Conservation (phyloP, 192 early-diverging fungal species). For the Podila minutissima region DNA sequence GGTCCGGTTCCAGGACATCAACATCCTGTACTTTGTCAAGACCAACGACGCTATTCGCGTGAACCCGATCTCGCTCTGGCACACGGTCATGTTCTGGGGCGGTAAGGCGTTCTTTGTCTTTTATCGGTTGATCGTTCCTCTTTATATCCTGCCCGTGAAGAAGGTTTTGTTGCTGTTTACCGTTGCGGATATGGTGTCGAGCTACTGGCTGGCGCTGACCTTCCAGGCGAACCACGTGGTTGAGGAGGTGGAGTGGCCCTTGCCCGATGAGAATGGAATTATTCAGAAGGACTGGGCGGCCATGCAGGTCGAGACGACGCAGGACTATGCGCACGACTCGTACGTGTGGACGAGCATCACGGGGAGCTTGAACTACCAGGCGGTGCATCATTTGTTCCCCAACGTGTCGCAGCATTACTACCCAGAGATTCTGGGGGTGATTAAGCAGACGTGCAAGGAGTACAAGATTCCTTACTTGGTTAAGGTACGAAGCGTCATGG, state of each 20-base stretch:
- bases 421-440: slow-evolving; percentile 57
- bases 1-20: slow-evolving; percentile 61
- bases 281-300: slow-evolving; percentile 65
- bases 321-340: slow-evolving; percentile 66
- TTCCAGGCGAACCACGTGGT: slow-evolving; percentile 73
- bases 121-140: slow-evolving; percentile 58
- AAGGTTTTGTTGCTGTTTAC: slow-evolving; percentile 56
- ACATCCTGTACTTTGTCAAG: slow-evolving; percentile 59
- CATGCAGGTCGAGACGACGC: slow-evolving; percentile 61
- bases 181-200: slow-evolving; percentile 57
- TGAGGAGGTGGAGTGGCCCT: slow-evolving; percentile 64
- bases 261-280: slow-evolving; percentile 57
- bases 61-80: slow-evolving; percentile 55
- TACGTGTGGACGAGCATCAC: slow-evolving; percentile 57
- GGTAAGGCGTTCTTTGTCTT: slow-evolving; percentile 65
- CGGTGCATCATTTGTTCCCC: slow-evolving; percentile 63
- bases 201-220: slow-evolving; percentile 63
- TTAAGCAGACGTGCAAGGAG: slow-evolving; percentile 59
- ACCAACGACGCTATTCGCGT: slow-evolving; percentile 60
- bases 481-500: slow-evolving; percentile 37
- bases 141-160: slow-evolving; percentile 34
- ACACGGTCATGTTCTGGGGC: slow-evolving; percentile 65
- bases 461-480: slow-evolving; percentile 57
- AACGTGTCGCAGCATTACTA: slow-evolving; percentile 64
- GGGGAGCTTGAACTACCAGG: slow-evolving; percentile 63